Evolutionary conservation across 2,329 filamentous ascomycete genomes (phyloP), one percentile per base, ranked within the genome.

Genomic region (Diaporthe capsici): DNA sequence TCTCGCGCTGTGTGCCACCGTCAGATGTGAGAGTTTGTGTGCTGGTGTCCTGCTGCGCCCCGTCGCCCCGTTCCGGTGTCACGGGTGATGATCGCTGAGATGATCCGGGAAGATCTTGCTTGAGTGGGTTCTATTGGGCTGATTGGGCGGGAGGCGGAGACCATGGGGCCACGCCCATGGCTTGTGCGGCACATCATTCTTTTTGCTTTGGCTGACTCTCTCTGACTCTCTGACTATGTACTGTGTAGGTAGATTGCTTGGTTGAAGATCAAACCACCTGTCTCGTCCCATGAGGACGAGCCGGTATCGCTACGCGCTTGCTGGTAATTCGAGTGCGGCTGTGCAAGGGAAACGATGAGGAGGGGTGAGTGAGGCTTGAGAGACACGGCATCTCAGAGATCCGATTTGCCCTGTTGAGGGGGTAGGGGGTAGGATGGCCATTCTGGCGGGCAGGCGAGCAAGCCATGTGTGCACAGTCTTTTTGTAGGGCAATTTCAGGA

Each of bases 281-380:
- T 68, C 65, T 68, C 39, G 34, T 47, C 65, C 65, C n/a, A 25
- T 73, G 71, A 73, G 58, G n/a, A 65, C 20, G 49, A 55, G 47
- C 34, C 42, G 57, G 74, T 75, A n/a, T 73, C 68, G 74, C 55
- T 75, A 75, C 57, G 73, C 73, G 73, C 73, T 37, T 65, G 31
- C 28, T 55, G 15, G 51, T 39, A 22, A 53, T 58, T 63, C 67
- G 39, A n/a, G 67, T 58, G 75, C 34, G 71, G 72, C 72, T 74
- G 72, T 74, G 71, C 63, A 39, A 44, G 6, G n/a, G 3, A 17
- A 28, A 58, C 53, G 31, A 28, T n/a, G 63, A 31, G 25, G 20
- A 17, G 49, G 17, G 37, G 4, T n/a, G 15, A 28, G 15, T 51
- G 70, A 60, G 55, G 55, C 55, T 49, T 51, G 71, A 60, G 57